These are phyloP conservation scores for Pulveroboletus ravenelii DNA, from an alignment of 768 basidiomycete species.

Conservation along the genomic window DNA sequence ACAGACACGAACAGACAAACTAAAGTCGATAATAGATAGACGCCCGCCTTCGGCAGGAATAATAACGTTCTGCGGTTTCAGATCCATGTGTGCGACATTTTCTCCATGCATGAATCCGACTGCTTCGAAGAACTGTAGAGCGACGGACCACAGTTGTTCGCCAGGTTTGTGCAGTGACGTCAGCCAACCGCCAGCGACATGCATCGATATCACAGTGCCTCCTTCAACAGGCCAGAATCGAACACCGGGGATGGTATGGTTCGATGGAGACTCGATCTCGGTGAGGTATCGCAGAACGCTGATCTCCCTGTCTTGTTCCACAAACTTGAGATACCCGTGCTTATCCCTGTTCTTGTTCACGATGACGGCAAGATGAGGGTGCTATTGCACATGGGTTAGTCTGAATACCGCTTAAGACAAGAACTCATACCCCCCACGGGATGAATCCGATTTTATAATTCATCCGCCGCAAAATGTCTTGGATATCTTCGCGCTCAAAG, in stretches of 20 bases:
- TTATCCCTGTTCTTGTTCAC: too few species aligned
- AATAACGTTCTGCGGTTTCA: conserved; percentile 6
- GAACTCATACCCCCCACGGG: background rate
- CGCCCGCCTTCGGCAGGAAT: background rate
- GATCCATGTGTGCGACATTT: conserved; percentile 11
- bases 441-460: background rate
- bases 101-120: conserved; percentile 14
- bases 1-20: background rate
- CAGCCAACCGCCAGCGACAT: background rate
- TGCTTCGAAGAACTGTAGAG: conserved; percentile 1
- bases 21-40: conserved; percentile 1
- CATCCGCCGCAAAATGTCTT: background rate
- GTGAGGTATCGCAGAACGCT: conserved; percentile 3
- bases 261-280: background rate
- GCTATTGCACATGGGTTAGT: background rate
- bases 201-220: background rate
- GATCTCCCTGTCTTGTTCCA: conserved; percentile 1
- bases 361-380: background rate
- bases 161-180: background rate
- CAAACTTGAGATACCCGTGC: conserved; percentile 3
- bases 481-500: conserved; percentile 3
- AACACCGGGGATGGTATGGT: background rate
- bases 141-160: background rate
- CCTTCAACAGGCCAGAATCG: background rate
- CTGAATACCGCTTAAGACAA: background rate